Conservation (phyloP, 78 protist species). For the Dictyostelium purpureum region DNA sequence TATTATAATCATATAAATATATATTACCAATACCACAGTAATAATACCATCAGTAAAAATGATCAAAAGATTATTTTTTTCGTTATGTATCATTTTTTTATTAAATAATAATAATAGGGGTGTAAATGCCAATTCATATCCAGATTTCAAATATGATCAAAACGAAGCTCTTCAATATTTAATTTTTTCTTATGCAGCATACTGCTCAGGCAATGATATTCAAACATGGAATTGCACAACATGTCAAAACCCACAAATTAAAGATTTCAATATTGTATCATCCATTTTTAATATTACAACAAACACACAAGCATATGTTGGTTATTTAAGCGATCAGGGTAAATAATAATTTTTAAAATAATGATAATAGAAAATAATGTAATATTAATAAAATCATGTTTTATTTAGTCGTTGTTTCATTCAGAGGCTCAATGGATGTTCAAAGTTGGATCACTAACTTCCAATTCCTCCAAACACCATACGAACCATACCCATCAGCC, state of each 20-base stretch:
- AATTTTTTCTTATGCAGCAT: slow-evolving; percentile 23
- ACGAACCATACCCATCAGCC: background rate
- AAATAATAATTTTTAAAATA: background rate
- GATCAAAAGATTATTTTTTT: no score
- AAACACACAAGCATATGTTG: slow-evolving; percentile 71
- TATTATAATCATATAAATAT: no score
- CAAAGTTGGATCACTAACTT: slow-evolving; percentile 59
- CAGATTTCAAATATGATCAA: slow-evolving; percentile 4
- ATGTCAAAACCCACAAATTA: background rate
- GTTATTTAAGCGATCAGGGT: slow-evolving; percentile 5
- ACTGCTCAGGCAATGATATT: slow-evolving; percentile 15
- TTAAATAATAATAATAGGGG: no score
- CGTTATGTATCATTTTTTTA: no score
- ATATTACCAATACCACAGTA: no score
- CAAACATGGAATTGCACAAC: slow-evolving; percentile 29
- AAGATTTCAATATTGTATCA: background rate
- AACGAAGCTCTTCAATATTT: background rate
- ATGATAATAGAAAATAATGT: background rate
- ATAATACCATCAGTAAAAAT: no score
- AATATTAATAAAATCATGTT: background rate
- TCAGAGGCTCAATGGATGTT: slow-evolving; percentile 72
- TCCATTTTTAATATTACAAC: slow-evolving; percentile 6
- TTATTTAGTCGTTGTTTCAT: slow-evolving; percentile 8
- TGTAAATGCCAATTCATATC: slow-evolving; percentile 11
- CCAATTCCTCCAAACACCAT: slow-evolving; percentile 6